A percentile compares a stretch with the other conserved stretches of the same genome.
These are phyloP conservation scores for Blepharisma japonicum DNA, from an alignment of 73 alveolate genomes.

Conservation along the genomic window DNA sequence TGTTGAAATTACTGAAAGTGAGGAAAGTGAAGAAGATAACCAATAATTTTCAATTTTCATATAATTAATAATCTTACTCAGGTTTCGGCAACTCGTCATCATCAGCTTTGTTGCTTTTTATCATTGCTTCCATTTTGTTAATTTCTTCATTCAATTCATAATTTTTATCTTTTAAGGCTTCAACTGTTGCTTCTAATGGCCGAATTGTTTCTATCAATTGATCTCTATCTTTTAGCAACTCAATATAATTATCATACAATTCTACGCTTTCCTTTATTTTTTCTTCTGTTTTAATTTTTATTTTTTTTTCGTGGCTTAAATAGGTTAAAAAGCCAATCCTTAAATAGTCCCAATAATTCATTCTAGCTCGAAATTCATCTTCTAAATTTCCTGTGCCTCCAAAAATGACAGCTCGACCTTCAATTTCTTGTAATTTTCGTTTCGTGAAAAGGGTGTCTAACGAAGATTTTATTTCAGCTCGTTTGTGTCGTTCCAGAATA, in stretches of 20 bases:
- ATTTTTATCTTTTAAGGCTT: background rate
- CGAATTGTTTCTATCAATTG: background rate
- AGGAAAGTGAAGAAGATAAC: too few relatives aligned
- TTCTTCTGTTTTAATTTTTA: constrained; percentile 31
- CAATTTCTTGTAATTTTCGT: constrained; percentile 24
- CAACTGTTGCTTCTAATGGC: background rate
- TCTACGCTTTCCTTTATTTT: background rate
- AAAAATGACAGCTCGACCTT: background rate
- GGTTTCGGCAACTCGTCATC: too few relatives aligned
- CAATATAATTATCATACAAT: constrained; percentile 18
- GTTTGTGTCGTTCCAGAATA: background rate
- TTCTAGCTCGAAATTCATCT: constrained; percentile 13
- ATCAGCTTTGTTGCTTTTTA: too few relatives aligned
- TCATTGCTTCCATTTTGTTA: background rate
- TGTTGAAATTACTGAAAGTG: too few relatives aligned
- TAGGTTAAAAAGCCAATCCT: constrained; percentile 29
- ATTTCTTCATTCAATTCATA: background rate
- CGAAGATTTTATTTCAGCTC: constrained; percentile 19
- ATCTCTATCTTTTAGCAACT: background rate
- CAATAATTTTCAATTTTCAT: too few relatives aligned
- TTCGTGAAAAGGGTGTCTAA: constrained; percentile 3
- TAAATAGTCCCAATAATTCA: constrained; percentile 32
- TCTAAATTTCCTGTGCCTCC: background rate
- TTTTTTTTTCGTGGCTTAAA: constrained; percentile 2
- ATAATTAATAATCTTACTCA: too few relatives aligned